These are phyloP conservation scores for Pilobolus umbonatus DNA, from an alignment of 192 early-diverging fungal species.

Conservation along the genomic window DNA sequence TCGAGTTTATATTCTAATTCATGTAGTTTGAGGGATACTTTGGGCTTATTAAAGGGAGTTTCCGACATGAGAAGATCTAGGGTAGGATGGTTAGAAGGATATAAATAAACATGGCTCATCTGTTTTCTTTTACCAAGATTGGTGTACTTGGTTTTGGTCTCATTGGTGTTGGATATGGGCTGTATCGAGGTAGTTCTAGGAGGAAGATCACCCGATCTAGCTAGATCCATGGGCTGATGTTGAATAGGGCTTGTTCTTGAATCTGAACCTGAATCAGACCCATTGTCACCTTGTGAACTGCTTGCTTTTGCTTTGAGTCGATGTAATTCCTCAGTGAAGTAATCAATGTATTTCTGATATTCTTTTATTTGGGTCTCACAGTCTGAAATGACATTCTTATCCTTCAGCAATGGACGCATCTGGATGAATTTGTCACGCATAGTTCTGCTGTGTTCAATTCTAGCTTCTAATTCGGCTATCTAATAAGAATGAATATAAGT, in stretches of 20 bases:
- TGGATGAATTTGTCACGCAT: conserved; percentile 45
- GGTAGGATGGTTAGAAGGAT: conserved; percentile 30
- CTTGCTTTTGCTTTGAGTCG: conserved; percentile 54
- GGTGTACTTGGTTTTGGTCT: conserved; percentile 17
- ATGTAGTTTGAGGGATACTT: conserved; percentile 74
- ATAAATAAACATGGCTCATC: conserved; percentile 3
- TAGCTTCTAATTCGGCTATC: conserved; percentile 34
- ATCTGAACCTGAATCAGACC: not conserved
- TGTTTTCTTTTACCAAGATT: conserved; percentile 19
- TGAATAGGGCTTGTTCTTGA: conserved; percentile 10
- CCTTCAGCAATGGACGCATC: conserved; percentile 52
- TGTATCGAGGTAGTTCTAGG: conserved; percentile 20
- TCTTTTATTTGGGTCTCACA: conserved; percentile 69
- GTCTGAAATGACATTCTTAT: conserved; percentile 60
- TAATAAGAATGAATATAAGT: conserved; percentile 16
- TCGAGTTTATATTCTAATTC: conserved; percentile 88
- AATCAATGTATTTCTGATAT: conserved; percentile 62
- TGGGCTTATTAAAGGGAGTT: conserved; percentile 58
- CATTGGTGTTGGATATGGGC: not conserved
- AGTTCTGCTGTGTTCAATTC: conserved; percentile 33
- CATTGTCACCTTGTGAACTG: conserved; percentile 11
- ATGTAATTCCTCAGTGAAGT: conserved; percentile 60
- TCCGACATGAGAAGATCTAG: conserved; percentile 64
- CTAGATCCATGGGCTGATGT: not conserved
- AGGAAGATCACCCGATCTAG: not conserved